Percentiles rank a stretch among this genome's conserved stretches.
phyloP scores from a whole-genome alignment of 2,329 filamentous ascomycete genomes.

The Xylaria sp. region DNA sequence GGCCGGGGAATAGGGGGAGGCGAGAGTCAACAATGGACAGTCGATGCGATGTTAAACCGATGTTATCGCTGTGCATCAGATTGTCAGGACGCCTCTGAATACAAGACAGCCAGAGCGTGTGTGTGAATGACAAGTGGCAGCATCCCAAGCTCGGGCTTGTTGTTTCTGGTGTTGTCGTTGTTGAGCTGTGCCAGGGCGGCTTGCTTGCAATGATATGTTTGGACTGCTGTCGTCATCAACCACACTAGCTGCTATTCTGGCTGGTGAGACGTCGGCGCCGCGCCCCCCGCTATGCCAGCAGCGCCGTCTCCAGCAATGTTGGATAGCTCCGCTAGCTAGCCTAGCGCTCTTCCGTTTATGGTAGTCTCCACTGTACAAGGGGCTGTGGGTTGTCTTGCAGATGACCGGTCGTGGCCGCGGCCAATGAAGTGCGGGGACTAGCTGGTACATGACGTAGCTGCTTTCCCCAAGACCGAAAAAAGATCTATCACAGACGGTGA shows the following conservation, averaged over 20 bases:
- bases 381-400: not conserved
- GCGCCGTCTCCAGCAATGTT: slow-evolving; percentile 12
- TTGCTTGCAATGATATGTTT: not conserved
- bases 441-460: slow-evolving; percentile 25
- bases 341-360: slow-evolving; percentile 30
- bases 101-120: not conserved
- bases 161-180: slow-evolving; percentile 4
- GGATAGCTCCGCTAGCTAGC: not conserved
- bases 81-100: not conserved
- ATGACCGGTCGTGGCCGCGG: not conserved
- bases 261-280: slow-evolving; percentile 3
- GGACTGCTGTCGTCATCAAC: slow-evolving; percentile 36
- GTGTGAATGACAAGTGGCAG: slow-evolving; percentile 34
- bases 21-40: not conserved
- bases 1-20: slow-evolving; percentile 22
- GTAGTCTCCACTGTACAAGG: slow-evolving; percentile 20
- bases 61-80: slow-evolving; percentile 2
- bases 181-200: not conserved
- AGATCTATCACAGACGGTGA: not conserved
- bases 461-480: not conserved
- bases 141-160: slow-evolving; percentile 15
- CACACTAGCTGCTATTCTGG: slow-evolving; percentile 16
- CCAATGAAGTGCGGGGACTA: slow-evolving; percentile 22
- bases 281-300: not conserved
- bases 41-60: slow-evolving; percentile 15